A percentile compares a stretch with the other conserved stretches of the same genome.
Conservation (phyloP, 2,329 filamentous ascomycete species). For the Fusarium albosuccineum region DNA sequence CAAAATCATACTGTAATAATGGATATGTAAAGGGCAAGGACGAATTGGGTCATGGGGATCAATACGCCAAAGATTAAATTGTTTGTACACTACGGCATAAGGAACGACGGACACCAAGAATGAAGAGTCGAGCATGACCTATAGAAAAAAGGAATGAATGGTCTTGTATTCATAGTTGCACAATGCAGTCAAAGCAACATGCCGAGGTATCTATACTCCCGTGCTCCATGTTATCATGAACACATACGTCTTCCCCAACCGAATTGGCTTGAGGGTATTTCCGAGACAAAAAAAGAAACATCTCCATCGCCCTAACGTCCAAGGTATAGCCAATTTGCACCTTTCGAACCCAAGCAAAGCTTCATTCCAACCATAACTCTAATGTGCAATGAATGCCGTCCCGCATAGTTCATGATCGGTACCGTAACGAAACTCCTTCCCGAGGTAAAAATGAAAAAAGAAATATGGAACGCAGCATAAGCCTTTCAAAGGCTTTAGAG, state of each 20-base stretch:
- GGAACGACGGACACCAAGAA: conserved; percentile 7
- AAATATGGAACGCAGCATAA: background rate
- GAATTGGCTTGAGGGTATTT: background rate
- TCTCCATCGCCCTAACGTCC: background rate
- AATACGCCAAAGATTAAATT: background rate
- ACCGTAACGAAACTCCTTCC: too few species aligned
- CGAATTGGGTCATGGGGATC: background rate
- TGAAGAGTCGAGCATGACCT: background rate
- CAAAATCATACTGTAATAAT: conserved; percentile 13
- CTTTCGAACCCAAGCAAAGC: background rate
- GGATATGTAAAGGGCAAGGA: background rate
- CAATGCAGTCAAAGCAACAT: conserved; percentile 16
- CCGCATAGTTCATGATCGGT: background rate
- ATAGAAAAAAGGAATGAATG: conserved; percentile 17
- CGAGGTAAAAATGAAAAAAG: too few species aligned
- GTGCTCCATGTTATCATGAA: conserved; percentile 30
- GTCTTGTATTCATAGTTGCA: conserved; percentile 21
- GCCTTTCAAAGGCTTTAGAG: conserved; percentile 1
- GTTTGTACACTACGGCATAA: conserved; percentile 18
- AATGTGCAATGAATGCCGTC: conserved; percentile 1
- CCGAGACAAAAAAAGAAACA: conserved; percentile 11
- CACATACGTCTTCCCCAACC: conserved; percentile 1
- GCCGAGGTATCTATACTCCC: conserved; percentile 39
- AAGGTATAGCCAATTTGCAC: background rate
- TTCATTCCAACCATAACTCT: conserved; percentile 21